Base-by-base conservation (phyloP, 805 yeast species). In the Sugiyamaella floridensis region DNA sequence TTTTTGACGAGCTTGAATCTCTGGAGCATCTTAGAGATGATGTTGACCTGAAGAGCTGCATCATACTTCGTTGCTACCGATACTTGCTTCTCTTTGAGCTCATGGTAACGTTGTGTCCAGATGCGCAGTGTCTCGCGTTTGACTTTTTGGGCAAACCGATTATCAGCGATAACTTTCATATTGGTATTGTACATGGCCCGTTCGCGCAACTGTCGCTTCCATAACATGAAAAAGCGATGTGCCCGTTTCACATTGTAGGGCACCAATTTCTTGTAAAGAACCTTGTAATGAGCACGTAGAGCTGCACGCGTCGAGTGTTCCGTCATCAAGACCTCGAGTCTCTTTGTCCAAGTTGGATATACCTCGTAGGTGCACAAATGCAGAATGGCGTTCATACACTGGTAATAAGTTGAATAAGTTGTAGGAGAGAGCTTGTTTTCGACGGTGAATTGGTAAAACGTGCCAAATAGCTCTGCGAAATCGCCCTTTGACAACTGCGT, bases 311-410 rank as follows among this genome's bases (percentile, higher is more conserved):
- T 49, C 5, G 58, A 53, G 42, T 48, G 46, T 15, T 56, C 60
- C 11, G 28, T 15, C 11, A 58, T n/a, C 37, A 50, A 50, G 37
- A 41, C 53, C 2, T 49, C 50, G 20, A 59, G 43, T 8, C 63
- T 52, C 19, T 43, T 49, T 7, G 42, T 43, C 63, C 63, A 59
- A 1, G 57, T 55, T 3, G 37, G 37, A n/a, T 37, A 29, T 11
- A 52, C 43, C 8, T 46, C 29, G 37, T 55, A 58, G 9, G 43
- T 49, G 15, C 57, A 53, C n/a, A 59, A 53, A 32, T 49, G 51
- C 19, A 56, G 45, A 28, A 58, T 32, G 16, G 50, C 52, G 28
- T 53, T 49, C 29, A 57, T 43, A 43, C 63, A 59, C 28, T 54
- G 53, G 37, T 41, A 43, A 43, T 58, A 58, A 8, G 47, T 43